A percentile compares a stretch with the other conserved stretches of the same genome.
Conservation (phyloP, 129 eudicot genomes). For the Tanacetum coccineum region DNA sequence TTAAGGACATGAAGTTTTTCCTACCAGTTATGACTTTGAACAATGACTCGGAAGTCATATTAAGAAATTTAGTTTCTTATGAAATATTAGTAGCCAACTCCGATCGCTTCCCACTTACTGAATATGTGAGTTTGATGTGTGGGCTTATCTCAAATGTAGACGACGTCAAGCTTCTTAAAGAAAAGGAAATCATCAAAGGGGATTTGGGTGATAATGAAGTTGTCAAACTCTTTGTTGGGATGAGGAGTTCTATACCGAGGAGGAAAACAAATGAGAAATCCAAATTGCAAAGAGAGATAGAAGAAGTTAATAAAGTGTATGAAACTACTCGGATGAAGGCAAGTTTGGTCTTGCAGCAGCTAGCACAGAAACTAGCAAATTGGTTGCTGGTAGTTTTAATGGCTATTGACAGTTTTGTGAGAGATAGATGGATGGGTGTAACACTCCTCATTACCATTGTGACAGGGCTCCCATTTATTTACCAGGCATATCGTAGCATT, state of each 20-base stretch:
- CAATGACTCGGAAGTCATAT: constrained; percentile 30
- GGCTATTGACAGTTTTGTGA: not conserved
- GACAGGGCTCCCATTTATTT: not conserved
- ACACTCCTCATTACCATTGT: not conserved
- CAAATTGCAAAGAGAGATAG: not conserved
- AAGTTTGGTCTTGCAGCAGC: not conserved
- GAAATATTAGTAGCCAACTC: constrained; percentile 11
- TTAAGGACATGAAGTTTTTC: not conserved
- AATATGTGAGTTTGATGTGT: constrained; percentile 37
- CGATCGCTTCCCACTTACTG: constrained; percentile 6
- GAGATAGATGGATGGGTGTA: not conserved
- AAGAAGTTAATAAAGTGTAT: not conserved
- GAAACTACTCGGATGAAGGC: not conserved
- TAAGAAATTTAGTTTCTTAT: constrained; percentile 44
- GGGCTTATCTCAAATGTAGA: constrained; percentile 33
- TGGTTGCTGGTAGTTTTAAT: constrained; percentile 11
- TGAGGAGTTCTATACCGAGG: constrained; percentile 19
- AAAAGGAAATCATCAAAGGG: constrained; percentile 18
- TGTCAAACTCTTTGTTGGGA: constrained; percentile 35
- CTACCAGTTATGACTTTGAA: constrained; percentile 29
- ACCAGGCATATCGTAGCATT: not conserved
- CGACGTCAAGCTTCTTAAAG: constrained; percentile 28
- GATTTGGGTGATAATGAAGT: constrained; percentile 24
- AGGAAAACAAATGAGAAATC: not conserved
- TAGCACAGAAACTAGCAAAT: not conserved